Percentiles rank a stretch among this genome's conserved stretches.
phyloP scores from a whole-genome alignment of 257 asterid species.

The Verbascum thapsus region DNA sequence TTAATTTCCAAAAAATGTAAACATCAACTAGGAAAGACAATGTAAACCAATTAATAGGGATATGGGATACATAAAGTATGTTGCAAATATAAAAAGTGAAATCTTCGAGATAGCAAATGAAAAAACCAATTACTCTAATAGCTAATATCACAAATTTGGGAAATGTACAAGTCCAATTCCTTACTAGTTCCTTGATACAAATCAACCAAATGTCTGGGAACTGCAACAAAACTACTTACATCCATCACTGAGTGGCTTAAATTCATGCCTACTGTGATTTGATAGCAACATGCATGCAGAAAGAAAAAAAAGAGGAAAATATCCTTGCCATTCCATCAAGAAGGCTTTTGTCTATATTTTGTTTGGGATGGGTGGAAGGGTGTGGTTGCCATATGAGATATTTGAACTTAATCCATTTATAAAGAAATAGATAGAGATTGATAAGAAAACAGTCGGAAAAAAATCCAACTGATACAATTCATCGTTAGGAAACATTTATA shows the following conservation, averaged over 20 bases:
- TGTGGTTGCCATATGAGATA: neutral
- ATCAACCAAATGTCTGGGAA: conserved; percentile 2
- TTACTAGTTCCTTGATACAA: conserved; percentile 2
- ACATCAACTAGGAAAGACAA: conserved; percentile 17
- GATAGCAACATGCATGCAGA: conserved; percentile 4
- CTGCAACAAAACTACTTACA: conserved; percentile 6
- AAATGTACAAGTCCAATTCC: conserved; percentile 7
- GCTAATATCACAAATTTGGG: conserved; percentile 17
- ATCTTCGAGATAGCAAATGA: too few relatives aligned
- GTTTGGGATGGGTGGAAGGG: neutral
- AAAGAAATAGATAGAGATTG: neutral
- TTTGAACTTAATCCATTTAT: conserved; percentile 9
- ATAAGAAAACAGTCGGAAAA: neutral
- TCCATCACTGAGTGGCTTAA: neutral
- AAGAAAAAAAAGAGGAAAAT: neutral
- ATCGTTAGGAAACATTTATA: neutral
- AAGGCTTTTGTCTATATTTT: neutral
- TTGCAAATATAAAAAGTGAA: conserved; percentile 6
- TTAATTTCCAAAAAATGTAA: conserved; percentile 28
- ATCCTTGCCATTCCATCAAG: conserved; percentile 11
- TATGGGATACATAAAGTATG: conserved; percentile 1
- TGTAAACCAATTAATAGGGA: conserved; percentile 5
- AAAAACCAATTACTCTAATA: too few relatives aligned
- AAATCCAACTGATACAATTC: neutral
- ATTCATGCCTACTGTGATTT: conserved; percentile 12